These are phyloP conservation scores for Leishmania amazonensis DNA, from an alignment of 208 protist species.

Conservation along the genomic window DNA sequence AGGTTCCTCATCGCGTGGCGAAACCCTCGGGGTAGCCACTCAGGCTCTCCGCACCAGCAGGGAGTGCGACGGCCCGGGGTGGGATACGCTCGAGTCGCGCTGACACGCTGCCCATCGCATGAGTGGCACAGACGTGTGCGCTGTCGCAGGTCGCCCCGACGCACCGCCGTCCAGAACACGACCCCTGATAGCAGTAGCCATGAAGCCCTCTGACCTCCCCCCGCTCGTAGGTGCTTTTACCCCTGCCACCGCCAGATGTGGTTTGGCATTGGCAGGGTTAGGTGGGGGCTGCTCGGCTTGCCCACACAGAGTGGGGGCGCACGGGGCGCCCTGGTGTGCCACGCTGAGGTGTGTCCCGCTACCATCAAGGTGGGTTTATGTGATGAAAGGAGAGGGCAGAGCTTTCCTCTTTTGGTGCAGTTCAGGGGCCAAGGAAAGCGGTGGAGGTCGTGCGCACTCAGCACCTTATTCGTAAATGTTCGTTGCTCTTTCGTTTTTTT, in stretches of 20 bases:
- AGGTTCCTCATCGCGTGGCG: too few species aligned
- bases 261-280: neutral
- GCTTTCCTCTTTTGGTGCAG: neutral
- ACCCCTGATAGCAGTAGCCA: neutral
- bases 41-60: neutral
- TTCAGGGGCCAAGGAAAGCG: neutral
- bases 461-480: neutral
- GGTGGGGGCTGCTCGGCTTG: neutral
- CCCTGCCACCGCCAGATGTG: neutral
- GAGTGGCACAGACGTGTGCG: neutral
- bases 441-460: neutral
- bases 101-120: neutral
- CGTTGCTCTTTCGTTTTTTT: neutral
- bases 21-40: neutral
- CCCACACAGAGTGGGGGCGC: neutral
- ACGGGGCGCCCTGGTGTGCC: neutral
- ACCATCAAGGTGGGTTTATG: neutral
- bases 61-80: neutral
- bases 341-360: neutral
- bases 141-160: too few species aligned
- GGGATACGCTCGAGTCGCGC: neutral
- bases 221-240: neutral
- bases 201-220: neutral
- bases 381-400: neutral
- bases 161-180: too few species aligned